Evolutionary conservation across 495 filamentous ascomycete genomes (phyloP), one percentile per base, ranked within the genome.

Genomic region (Recurvomyces mirabilis): DNA sequence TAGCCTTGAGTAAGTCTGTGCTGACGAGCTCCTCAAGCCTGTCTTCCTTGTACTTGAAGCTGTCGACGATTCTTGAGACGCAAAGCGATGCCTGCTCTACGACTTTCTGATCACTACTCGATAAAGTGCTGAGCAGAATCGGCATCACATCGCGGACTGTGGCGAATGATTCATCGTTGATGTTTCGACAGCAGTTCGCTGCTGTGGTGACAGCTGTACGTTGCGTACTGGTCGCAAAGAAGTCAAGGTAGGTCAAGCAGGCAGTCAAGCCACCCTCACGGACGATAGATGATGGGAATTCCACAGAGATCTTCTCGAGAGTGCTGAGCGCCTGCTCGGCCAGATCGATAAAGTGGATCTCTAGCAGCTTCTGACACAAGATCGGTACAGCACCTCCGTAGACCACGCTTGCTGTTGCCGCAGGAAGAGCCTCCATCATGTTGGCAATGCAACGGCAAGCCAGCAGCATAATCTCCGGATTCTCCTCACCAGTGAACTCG

Each of bases 251-350:
- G 1, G 80, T 85, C 41, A 99, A 67, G 54, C 93, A 99, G 20
- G 91, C 93, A 12, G 83, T 89, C 49, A 99, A 68, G 10, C 93
- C 93, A 23, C 89, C 93, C 66, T 95, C 93, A 26, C 88, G 84
- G 17, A 99, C 91, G 53, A 99, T 96, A 22, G 86, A 85, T 2
- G 84, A 81, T 12, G 93, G 93, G 60, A 93, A 99, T 58, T 99
- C 93, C 31, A 87, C 78, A 1, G 93, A 99, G 29, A 99, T 95
- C 63, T 94, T 96, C 53, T 94, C 87, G 34, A 99, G 68, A 2
- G 93, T 96, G 76, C 87, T 99, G 14, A 99, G 68, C 19, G 88
- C 85, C 65, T 99, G 93, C 62, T 99, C 93, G 22, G 93, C 93
- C 46, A 99, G 69, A 64, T 99, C 93, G 56, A 99, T 96, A 60